Evolutionary conservation across 2,329 filamentous ascomycete species (phyloP), one percentile per base, ranked within the genome.

Genomic region (Ophiocordyceps camponoti-saundersi): DNA sequence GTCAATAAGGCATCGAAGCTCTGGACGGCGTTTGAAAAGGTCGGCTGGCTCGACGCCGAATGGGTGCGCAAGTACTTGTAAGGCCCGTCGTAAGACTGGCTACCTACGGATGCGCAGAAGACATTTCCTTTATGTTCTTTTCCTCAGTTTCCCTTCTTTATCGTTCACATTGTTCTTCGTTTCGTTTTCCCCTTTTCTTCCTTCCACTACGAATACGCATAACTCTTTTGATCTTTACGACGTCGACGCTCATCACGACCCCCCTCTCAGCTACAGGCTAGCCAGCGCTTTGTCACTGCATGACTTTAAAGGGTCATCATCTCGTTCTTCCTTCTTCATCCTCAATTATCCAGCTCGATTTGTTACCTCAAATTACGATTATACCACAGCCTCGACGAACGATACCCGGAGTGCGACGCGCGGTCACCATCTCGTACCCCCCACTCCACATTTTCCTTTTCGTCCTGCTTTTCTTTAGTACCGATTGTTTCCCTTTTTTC

Each of bases 1-100:
- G 90, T 96, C 61, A 95, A 95, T 71, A 96, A 95, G 70, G 87
- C 89, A 3, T 93, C 86, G 53, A 90, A 90, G 63, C 71, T 96
- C 44, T 95, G 87, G 85, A 80, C 80, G 36, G 87, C 87, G 6
- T 96, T 86, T 59, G 85, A 95, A 45, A 82, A 80, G 55, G 85
- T 92, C 36, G 84, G 83, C 54, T 94, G 88, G 86, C 79, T 95
- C 52, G 71, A 83, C 6, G 59, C 67, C 16, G 53, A 60, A 3
- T 72, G 68, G 66, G 64, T 75, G 51, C 55, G 52, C 16, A 50
- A 50, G 13, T 65, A 59, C 49, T 30, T 65, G 21, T 65, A 55
- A 60, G 30, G 49, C 26, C 47, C 7, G 6, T 20, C 7, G n/a
- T 12, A 18, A 18, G n/a, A n/a, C n/a, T n/a, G n/a, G n/a, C n/a